Percentiles rank a stretch among this genome's conserved stretches.
phyloP scores from a whole-genome alignment of 768 basidiomycete species.

The Porphyrellus cyaneotinctus region DNA sequence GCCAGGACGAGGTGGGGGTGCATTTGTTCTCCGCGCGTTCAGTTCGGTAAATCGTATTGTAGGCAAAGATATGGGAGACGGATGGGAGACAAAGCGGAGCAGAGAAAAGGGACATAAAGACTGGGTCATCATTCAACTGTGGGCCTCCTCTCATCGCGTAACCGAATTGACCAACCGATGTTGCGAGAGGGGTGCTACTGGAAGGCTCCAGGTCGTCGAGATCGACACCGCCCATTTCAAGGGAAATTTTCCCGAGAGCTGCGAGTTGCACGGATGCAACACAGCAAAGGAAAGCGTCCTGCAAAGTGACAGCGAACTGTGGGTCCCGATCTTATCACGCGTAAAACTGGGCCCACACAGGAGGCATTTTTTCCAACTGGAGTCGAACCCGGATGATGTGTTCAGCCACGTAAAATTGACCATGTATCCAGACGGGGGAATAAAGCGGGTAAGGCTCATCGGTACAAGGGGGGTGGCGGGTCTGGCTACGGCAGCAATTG shows the following conservation, averaged over 20 bases:
- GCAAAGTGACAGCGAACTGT: slow-evolving; percentile 41
- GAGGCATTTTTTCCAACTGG: slow-evolving; percentile 85
- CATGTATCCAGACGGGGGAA: slow-evolving; percentile 92
- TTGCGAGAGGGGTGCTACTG: slow-evolving; percentile 59
- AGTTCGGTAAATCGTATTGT: background rate
- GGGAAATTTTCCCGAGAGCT: slow-evolving; percentile 91
- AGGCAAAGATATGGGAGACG: slow-evolving; percentile 93
- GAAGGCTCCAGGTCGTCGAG: slow-evolving; percentile 70
- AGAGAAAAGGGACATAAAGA: slow-evolving; percentile 77
- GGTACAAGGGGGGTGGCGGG: slow-evolving; percentile 48
- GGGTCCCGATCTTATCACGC: slow-evolving; percentile 71
- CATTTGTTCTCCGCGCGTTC: background rate
- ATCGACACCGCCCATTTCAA: slow-evolving; percentile 96
- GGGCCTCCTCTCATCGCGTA: slow-evolving; percentile 17
- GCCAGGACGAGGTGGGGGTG: slow-evolving; percentile 70
- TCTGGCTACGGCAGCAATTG: slow-evolving; percentile 6
- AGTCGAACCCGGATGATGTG: slow-evolving; percentile 49
- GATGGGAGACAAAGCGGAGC: slow-evolving; percentile 97
- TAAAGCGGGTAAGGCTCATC: slow-evolving; percentile 86
- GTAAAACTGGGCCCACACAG: slow-evolving; percentile 85
- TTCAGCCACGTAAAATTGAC: slow-evolving; percentile 87
- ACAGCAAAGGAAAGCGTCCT: slow-evolving; percentile 33
- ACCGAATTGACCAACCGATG: background rate
- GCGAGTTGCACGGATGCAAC: slow-evolving; percentile 64
- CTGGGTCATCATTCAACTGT: slow-evolving; percentile 90